These are phyloP conservation scores for Salvia sclarea DNA, from an alignment of 305 asterid species.

Conservation along the genomic window DNA sequence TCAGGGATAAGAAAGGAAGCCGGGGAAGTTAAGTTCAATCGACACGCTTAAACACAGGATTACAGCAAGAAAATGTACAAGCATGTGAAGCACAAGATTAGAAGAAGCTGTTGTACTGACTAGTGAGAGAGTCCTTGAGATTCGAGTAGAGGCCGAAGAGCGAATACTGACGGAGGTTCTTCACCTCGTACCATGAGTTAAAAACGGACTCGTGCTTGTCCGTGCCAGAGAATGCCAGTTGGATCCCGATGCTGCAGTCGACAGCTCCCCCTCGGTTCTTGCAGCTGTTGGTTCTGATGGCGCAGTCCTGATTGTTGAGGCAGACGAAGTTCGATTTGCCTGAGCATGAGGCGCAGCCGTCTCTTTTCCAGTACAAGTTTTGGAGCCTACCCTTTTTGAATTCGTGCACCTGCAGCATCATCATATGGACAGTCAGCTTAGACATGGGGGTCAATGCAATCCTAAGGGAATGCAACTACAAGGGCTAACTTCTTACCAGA, in stretches of 20 bases:
- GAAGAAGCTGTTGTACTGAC: slow-evolving; percentile 68
- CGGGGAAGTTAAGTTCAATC: background rate
- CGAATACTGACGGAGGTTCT: slow-evolving; percentile 93
- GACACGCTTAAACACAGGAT: slow-evolving; percentile 22
- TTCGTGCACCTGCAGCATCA: slow-evolving; percentile 69
- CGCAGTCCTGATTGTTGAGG: slow-evolving; percentile 91
- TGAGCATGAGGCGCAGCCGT: slow-evolving; percentile 78
- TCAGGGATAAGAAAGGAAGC: background rate
- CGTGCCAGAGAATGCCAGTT: slow-evolving; percentile 89
- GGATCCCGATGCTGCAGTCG: slow-evolving; percentile 94
- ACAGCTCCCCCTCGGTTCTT: slow-evolving; percentile 70
- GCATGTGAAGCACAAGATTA: slow-evolving; percentile 27
- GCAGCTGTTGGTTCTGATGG: slow-evolving; percentile 71
- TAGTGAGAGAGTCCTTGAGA: slow-evolving; percentile 76
- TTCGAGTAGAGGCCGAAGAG: slow-evolving; percentile 68
- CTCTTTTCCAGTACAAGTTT: slow-evolving; percentile 94
- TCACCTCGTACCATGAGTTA: slow-evolving; percentile 94
- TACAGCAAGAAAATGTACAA: slow-evolving; percentile 31
- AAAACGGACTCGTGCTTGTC: slow-evolving; percentile 83
- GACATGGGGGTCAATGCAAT: slow-evolving; percentile 9
- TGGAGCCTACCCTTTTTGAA: slow-evolving; percentile 90
- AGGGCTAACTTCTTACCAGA: slow-evolving; percentile 55
- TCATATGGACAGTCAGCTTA: background rate
- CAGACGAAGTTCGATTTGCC: slow-evolving; percentile 72
- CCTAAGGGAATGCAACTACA: slow-evolving; percentile 5